Conservation (phyloP, 2,329 filamentous ascomycete genomes). For the Trichoderma sp. region DNA sequence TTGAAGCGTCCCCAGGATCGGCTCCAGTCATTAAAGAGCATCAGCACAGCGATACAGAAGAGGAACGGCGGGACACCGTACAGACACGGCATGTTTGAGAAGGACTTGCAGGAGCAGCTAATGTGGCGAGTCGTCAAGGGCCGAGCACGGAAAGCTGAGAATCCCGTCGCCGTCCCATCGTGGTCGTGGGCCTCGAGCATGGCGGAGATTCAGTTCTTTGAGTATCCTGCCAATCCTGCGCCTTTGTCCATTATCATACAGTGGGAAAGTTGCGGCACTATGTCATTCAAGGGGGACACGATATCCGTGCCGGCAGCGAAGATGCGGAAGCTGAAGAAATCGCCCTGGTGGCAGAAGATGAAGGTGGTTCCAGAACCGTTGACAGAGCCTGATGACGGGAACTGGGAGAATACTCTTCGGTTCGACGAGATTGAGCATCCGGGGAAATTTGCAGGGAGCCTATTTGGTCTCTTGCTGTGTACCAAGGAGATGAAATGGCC, state of each 20-base stretch:
- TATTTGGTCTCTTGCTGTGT: background rate
- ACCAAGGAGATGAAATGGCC: background rate
- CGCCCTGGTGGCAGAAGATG: background rate
- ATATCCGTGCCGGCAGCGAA: background rate
- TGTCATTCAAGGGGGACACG: background rate
- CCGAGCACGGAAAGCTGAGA: background rate
- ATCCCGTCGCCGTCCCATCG: background rate
- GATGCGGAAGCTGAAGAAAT: background rate
- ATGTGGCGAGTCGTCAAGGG: background rate
- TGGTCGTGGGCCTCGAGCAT: conserved; percentile 2
- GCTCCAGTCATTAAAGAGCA: background rate
- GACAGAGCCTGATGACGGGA: background rate
- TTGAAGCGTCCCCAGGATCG: background rate
- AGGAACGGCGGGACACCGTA: background rate
- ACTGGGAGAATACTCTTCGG: background rate
- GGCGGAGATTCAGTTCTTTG: background rate
- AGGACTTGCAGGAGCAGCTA: background rate
- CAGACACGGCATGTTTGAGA: background rate
- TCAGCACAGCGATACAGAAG: background rate
- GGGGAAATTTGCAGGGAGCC: background rate
- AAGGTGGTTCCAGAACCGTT: background rate
- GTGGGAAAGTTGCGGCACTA: background rate
- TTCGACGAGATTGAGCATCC: background rate
- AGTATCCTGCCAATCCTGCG: background rate
- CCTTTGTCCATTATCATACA: background rate